These are phyloP conservation scores for Kwoniella newhampshirensis DNA, from an alignment of 768 basidiomycete genomes.

Conservation along the genomic window DNA sequence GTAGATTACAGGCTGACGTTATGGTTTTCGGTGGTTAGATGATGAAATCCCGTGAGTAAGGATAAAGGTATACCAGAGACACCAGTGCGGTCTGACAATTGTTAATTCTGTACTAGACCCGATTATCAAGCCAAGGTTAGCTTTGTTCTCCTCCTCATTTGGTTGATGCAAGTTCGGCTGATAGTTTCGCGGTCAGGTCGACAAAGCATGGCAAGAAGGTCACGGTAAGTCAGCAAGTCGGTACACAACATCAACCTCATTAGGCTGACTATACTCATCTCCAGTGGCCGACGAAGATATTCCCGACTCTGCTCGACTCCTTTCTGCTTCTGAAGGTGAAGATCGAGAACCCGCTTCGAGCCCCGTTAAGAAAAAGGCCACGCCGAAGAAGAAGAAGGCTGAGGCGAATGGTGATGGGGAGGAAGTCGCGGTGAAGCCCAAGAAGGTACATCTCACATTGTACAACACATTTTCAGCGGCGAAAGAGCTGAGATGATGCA, in stretches of 20 bases:
- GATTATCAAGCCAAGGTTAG: constrained; percentile 66
- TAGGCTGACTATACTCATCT: background rate
- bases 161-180: constrained; percentile 1
- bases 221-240: constrained; percentile 50
- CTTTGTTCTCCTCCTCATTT: background rate
- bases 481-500: no score
- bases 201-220: constrained; percentile 72
- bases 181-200: constrained; percentile 54
- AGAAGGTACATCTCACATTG: no score
- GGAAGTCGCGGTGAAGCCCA: constrained; percentile 40
- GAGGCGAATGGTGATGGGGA: constrained; percentile 27
- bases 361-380: constrained; percentile 45
- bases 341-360: constrained; percentile 41
- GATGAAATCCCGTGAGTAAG: constrained; percentile 42
- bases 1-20: constrained; percentile 2
- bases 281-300: constrained; percentile 78
- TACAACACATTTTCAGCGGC: no score
- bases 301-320: constrained; percentile 43
- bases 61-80: background rate
- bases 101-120: constrained; percentile 30
- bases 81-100: constrained; percentile 6
- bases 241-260: background rate
- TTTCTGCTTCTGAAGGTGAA: constrained; percentile 30
- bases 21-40: constrained; percentile 13
- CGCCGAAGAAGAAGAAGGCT: constrained; percentile 18